Evolutionary conservation across 495 filamentous ascomycete species (phyloP), one percentile per base, ranked within the genome.

Genomic region (Xylaria grammica): DNA sequence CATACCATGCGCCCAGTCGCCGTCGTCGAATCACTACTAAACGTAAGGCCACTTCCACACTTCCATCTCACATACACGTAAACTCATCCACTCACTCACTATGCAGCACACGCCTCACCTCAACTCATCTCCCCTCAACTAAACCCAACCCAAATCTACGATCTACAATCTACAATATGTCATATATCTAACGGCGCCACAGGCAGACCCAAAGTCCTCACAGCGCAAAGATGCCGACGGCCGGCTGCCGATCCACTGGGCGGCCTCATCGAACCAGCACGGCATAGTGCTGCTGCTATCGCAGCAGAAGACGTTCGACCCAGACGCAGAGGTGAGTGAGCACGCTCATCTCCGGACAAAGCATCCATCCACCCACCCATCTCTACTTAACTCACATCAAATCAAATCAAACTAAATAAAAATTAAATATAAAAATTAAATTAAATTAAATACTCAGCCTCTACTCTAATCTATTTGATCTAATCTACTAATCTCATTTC

Each of bases 161-260:
- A n/a, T n/a, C n/a, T n/a, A n/a, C n/a, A n/a, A n/a, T n/a, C n/a
- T n/a, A n/a, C n/a, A n/a, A n/a, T n/a, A n/a, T n/a, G n/a, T n/a
- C n/a, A n/a, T n/a, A n/a, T n/a, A n/a, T n/a, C n/a, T n/a, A n/a
- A n/a, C n/a, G n/a, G n/a, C n/a, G n/a, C 60, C 56, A 66, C 64
- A 96, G 87, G 89, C 89, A 69, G 93, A 96, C 69, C 89, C 91
- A 0, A 92, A 91, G 67, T 84, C 94, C 44, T 89, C 91, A 15
- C 80, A 79, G 36, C 80, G 79, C 51, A 90, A 87, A 74, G 95
- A 99, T 69, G 88, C 91, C 53, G 95, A 99, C 74, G 92, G 93
- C 53, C 91, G 95, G 53, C 85, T 97, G 24, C 90, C 96, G 0
- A 88, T 98, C 55, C 96, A 99, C 78, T 99, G 96, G 96, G 95